Evolutionary conservation across 805 yeast species (phyloP), one percentile per base, ranked within the genome.

Genomic region (Hanseniaspora meyeri): DNA sequence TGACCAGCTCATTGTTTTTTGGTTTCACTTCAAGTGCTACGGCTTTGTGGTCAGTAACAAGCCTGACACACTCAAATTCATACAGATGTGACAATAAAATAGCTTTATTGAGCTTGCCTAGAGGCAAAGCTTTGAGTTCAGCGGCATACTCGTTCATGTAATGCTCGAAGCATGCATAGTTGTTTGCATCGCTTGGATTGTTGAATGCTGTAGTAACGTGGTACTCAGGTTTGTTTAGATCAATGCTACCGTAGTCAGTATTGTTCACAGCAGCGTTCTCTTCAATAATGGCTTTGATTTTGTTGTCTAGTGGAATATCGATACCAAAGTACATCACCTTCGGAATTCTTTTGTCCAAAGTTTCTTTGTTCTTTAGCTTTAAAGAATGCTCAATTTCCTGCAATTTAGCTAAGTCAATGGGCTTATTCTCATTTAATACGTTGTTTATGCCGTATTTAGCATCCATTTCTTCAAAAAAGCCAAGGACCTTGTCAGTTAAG

Each of bases 201-300:
- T 43, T 40, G 31, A 53, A 55, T 62, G 69, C 32, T 59, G 57
- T 9, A 63, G 59, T 74, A 71, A 66, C 36, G 68, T 52, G 12
- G 55, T 49, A 52, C 62, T 67, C 17, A 62, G 66, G 11, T 49
- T 42, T 0, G 56, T 60, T n/a, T 63, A 55, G 1, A 24, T 38
- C 72, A 70, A 47, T 55, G 65, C 36, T 17, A 3, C 24, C 19
- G 20, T 31, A 32, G 68, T 70, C 3, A 66, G 63, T 45, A 67
- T 70, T 27, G 59, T 60, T 63, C 85, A 95, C 4, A 78, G 72
- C 46, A 85, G 64, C 0, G 95, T 87, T 2, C 86, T 77, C 64
- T 87, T 95, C 61, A 85, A 82, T 32, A 73, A 73, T 0, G 64
- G 51, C 60, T 81, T 87, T 0, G 83, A 0, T 67, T 63, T 0